Evolutionary conservation across 2,329 filamentous ascomycete species (phyloP).

Genomic region (Mycosphaerelloides madeirae): DNA sequence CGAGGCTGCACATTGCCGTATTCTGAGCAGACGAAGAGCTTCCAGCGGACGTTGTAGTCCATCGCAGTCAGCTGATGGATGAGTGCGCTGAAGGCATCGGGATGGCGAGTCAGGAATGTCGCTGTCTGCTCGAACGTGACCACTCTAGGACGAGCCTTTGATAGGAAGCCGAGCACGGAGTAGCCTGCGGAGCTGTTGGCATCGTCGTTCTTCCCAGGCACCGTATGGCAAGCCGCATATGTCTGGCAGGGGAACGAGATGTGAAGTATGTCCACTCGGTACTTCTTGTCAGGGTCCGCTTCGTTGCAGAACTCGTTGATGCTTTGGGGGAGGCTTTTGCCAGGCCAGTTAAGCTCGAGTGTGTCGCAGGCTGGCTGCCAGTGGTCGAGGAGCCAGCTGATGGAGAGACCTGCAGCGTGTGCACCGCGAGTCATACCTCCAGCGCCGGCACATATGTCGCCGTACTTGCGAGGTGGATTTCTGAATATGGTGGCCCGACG

Average conservation of each 20-base stretch:
- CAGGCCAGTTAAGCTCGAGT: constrained; percentile 56
- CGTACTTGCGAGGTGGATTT: constrained; percentile 44
- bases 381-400: constrained; percentile 55
- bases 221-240: constrained; percentile 68
- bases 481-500: no score
- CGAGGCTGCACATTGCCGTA: constrained; percentile 50
- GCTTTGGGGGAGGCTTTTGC: constrained; percentile 14
- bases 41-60: constrained; percentile 69
- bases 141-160: constrained; percentile 58
- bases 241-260: constrained; percentile 73
- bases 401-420: constrained; percentile 51
- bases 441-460: constrained; percentile 68
- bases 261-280: constrained; percentile 62
- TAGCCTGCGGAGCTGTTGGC: constrained; percentile 58
- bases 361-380: constrained; percentile 53
- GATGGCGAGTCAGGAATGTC: constrained; percentile 51
- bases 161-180: constrained; percentile 46
- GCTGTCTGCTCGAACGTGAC: constrained; percentile 77
- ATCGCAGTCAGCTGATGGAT: constrained; percentile 60
- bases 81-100: constrained; percentile 52
- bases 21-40: constrained; percentile 48
- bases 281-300: constrained; percentile 17
- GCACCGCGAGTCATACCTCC: constrained; percentile 68
- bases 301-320: constrained; percentile 47
- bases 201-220: constrained; percentile 55